A percentile compares a stretch with the other conserved stretches of the same genome.
phyloP scores from a whole-genome alignment of 169 alveolate genomes.

The Perkinsus marinus region DNA sequence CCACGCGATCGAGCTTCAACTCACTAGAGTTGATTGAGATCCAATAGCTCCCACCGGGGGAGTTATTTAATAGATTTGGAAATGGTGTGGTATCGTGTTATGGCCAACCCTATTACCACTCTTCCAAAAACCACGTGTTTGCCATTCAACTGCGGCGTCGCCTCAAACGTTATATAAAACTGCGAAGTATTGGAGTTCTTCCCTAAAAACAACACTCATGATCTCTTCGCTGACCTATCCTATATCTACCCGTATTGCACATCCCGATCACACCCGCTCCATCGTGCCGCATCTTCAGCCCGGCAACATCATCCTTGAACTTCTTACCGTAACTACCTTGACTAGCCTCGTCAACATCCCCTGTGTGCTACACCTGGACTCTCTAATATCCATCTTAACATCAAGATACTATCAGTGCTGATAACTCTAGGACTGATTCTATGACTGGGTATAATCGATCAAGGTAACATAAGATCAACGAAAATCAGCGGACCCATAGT shows the following conservation, averaged over 20 bases:
- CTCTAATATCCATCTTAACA: no score
- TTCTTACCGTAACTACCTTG: not conserved
- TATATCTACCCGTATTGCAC: not conserved
- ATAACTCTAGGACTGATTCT: no score
- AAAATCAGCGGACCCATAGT: no score
- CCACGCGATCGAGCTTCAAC: no score
- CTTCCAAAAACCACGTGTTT: slow-evolving; percentile 93
- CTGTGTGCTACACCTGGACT: not conserved
- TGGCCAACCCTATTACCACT: slow-evolving; percentile 48
- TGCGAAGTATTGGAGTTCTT: slow-evolving; percentile 84
- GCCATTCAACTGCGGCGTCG: slow-evolving; percentile 90
- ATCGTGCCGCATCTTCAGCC: not conserved
- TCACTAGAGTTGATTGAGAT: no score
- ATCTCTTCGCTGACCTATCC: not conserved
- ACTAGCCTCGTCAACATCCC: not conserved
- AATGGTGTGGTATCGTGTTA: slow-evolving; percentile 7
- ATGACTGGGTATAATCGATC: no score
- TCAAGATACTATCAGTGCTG: no score
- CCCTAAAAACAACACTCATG: slow-evolving; percentile 45
- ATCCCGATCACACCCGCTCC: not conserved
- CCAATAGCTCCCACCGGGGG: no score
- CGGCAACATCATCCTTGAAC: not conserved
- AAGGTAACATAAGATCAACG: no score
- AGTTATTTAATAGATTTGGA: no score
- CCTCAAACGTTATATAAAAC: slow-evolving; percentile 79